These are phyloP conservation scores for Lipomyces yarrowii DNA, from an alignment of 1,139 yeast species.

Conservation along the genomic window DNA sequence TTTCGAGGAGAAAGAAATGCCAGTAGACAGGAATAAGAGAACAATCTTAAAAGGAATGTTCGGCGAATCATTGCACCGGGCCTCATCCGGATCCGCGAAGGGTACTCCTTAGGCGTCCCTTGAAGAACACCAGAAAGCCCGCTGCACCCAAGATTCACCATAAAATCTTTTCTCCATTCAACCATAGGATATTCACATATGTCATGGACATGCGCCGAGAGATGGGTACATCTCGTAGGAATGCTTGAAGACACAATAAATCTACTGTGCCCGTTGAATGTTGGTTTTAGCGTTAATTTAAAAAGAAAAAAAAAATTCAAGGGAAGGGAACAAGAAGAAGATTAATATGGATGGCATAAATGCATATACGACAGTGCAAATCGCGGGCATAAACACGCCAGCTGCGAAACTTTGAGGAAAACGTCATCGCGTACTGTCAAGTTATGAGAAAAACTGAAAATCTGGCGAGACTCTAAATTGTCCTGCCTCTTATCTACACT, in stretches of 20 bases:
- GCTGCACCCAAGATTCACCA: conserved; percentile 49
- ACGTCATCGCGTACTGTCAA: background rate
- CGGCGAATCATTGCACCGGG: conserved; percentile 47
- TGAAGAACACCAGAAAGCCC: conserved; percentile 37
- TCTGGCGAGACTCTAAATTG: background rate
- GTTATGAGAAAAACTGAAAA: background rate
- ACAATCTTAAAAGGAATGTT: conserved; percentile 13
- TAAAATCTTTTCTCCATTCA: conserved; percentile 41
- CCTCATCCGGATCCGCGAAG: conserved; percentile 49
- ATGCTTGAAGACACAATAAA: conserved; percentile 37
- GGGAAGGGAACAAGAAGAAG: background rate
- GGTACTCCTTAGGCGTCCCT: conserved; percentile 41
- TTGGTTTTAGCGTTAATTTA: conserved; percentile 44
- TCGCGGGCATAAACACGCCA: conserved; percentile 2
- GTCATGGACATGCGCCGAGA: conserved; percentile 45
- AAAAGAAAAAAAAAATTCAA: conserved; percentile 30
- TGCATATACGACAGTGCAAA: background rate
- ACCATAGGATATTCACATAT: conserved; percentile 39
- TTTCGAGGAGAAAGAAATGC: background rate
- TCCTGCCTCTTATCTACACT: background rate
- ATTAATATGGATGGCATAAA: background rate
- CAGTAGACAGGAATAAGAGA: background rate
- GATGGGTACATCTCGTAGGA: conserved; percentile 46
- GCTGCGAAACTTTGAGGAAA: background rate
- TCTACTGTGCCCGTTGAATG: conserved; percentile 36